These are phyloP conservation scores for Curvularia lunata DNA, from an alignment of 2,329 filamentous ascomycete species.

Conservation along the genomic window DNA sequence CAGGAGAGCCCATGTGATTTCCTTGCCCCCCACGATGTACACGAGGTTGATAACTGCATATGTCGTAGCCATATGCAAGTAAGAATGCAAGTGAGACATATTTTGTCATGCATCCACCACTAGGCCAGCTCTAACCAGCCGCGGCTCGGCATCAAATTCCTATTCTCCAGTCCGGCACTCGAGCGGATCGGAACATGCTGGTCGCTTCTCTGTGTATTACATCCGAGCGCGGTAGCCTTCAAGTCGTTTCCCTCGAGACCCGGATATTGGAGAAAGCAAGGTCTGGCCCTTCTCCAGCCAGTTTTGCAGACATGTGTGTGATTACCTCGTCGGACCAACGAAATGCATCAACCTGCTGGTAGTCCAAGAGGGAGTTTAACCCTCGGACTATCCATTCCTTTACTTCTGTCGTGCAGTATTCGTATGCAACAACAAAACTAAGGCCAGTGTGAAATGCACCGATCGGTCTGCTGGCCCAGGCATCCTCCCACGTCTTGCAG, in stretches of 20 bases:
- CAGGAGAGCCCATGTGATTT: constrained; percentile 6
- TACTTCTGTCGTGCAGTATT: constrained; percentile 34
- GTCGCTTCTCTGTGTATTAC: neutral
- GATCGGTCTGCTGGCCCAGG: constrained; percentile 42
- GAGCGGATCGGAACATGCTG: neutral
- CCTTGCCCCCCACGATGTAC: constrained; percentile 4
- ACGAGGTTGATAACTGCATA: constrained; percentile 3
- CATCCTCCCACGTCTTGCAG: constrained; percentile 46
- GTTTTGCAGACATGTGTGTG: constrained; percentile 33
- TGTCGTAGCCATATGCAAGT: constrained; percentile 10
- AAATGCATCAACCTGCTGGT: constrained; percentile 35
- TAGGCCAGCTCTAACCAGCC: neutral
- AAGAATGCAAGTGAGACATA: constrained; percentile 10
- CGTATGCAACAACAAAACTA: constrained; percentile 44
- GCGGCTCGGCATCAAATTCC: neutral
- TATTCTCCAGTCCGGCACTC: neutral
- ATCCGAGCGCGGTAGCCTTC: neutral
- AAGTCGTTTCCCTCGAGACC: constrained; percentile 16
- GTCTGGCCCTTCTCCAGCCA: constrained; percentile 37
- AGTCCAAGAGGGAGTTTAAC: constrained; percentile 38
- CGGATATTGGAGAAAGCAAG: constrained; percentile 28
- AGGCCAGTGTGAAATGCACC: constrained; percentile 42
- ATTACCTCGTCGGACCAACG: constrained; percentile 40
- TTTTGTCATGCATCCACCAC: constrained; percentile 1
- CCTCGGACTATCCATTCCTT: constrained; percentile 37